Evolutionary conservation across 108 stramenopile species (phyloP), one percentile per base, ranked within the genome.

Genomic region (Cyclotella cryptica): DNA sequence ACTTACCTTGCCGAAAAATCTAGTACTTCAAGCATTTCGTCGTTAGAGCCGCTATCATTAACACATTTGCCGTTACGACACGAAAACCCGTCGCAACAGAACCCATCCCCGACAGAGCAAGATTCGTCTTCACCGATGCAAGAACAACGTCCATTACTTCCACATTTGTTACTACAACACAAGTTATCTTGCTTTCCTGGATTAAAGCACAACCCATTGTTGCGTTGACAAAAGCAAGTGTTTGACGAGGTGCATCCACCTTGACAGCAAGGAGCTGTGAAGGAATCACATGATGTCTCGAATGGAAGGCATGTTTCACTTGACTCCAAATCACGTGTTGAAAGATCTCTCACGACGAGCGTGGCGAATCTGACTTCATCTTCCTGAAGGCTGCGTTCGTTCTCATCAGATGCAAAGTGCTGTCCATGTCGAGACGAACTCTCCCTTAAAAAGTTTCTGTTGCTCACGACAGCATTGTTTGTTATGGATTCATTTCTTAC

Each of bases 131-230:
- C 52, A 3, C 18, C 29, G 24, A 64, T 74, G 43, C 64, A 66
- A 17, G 35, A 7, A 59, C 73, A 74, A 27, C 47, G 62, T 1
- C 73, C 73, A 52, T 74, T 49, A 27, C n/a, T 22, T 28, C 63
- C 73, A 54, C 73, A 74, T 52, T 46, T 44, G 29, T 74, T 74
- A 15, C 61, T 64, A 28, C 73, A 65, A 47, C 73, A 74, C 24
- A 74, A 74, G 27, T 40, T 41, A 24, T 74, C 73, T 74, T n/a
- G 22, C 44, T 51, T 35, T 2, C 73, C 73, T 10, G 24, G 6
- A 39, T 74, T 74, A 51, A 74, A 74, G 35, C 73, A 74, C 63
- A 65, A 8, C 14, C 73, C 73, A 24, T 59, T 44, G 47, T 74
- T 74, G 7, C n/a, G 30, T 66, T 74, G 73, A 43, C 64, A 74